Evolutionary conservation across 2,329 filamentous ascomycete genomes (phyloP), one percentile per base, ranked within the genome.

Genomic region (Clarireedia sp.): DNA sequence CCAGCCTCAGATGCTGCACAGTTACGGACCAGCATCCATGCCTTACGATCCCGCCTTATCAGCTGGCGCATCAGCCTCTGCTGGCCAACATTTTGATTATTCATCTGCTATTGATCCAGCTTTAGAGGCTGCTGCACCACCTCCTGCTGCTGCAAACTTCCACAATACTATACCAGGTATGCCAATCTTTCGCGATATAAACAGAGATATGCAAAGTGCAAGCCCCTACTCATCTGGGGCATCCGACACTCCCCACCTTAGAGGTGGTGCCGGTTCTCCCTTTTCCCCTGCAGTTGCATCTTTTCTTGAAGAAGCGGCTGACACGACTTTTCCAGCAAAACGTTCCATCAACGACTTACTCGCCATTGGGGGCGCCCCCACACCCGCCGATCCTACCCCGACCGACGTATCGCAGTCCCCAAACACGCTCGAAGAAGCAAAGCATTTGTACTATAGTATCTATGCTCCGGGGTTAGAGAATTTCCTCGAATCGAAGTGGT

Each of bases 401-500:
- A 70, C 74, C 68, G 70, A 78, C 64, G 45, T 72, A 70, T 52
- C 74, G 5, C 68, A 71, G 26, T 68, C 70, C 6, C 71, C 71
- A 56, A 75, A 76, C 36, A 72, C 70, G 21, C 65, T 88, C 49
- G 81, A 84, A 63, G 85, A 90, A 67, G 82, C 90, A 57, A 83
- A 82, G 60, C 80, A 80, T 59, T 74, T 92, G 16, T 95, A 88
- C 70, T 79, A 81, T 63, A 85, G 86, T 61, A 84, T 90, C 60
- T 95, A 94, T 69, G 86, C 85, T 3, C 80, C 79, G 1, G 86
- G 83, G 7, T 79, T 94, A 47, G 85, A 89, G 69, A 79, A 80
- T 49, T 85, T 94, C 59, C 80, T 95, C 59, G 91, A 96, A 69
- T 88, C 89, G 6, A 79, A 78, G 26, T 97, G 91, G 91, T 96